Percentiles rank a stretch among this genome's conserved stretches.
These are phyloP conservation scores for Glarea lozoyensis DNA, from an alignment of 495 filamentous ascomycete species.

Conservation along the genomic window DNA sequence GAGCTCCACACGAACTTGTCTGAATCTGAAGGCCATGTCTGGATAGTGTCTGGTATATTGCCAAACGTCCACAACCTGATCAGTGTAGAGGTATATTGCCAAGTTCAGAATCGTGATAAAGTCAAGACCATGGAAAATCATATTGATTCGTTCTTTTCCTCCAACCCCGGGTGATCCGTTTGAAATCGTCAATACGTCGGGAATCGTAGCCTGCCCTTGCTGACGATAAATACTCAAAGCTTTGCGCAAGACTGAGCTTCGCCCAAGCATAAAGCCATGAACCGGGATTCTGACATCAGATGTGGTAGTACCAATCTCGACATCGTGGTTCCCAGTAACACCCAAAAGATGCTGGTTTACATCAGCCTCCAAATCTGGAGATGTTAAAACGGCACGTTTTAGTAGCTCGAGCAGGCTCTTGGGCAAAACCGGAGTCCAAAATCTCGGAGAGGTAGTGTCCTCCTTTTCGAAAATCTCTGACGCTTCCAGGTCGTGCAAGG, in stretches of 20 bases:
- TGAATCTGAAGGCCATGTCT: constrained; percentile 56
- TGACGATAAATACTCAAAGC: constrained; percentile 45
- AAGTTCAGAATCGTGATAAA: constrained; percentile 60
- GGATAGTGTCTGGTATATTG: constrained; percentile 55
- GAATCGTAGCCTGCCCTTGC: constrained; percentile 19
- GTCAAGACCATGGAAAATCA: constrained; percentile 44
- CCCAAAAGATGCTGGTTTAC: constrained; percentile 18
- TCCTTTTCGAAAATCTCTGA: constrained; percentile 17
- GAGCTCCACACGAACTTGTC: constrained; percentile 69
- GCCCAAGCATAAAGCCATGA: constrained; percentile 71
- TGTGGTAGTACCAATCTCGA: constrained; percentile 29
- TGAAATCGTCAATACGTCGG: constrained; percentile 3
- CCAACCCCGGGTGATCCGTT: neutral
- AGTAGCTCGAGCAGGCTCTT: constrained; percentile 12
- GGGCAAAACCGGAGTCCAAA: constrained; percentile 12
- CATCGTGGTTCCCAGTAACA: constrained; percentile 32
- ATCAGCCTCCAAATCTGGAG: constrained; percentile 17
- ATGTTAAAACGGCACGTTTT: constrained; percentile 19
- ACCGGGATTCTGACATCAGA: constrained; percentile 65
- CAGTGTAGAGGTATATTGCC: constrained; percentile 71
- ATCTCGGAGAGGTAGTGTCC: constrained; percentile 6
- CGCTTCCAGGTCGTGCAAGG: constrained; percentile 41
- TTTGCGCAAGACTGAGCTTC: constrained; percentile 60
- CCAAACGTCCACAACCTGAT: constrained; percentile 78
- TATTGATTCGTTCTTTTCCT: constrained; percentile 3